Conservation (phyloP, 495 filamentous ascomycete genomes). For the Daldinia concentrica region DNA sequence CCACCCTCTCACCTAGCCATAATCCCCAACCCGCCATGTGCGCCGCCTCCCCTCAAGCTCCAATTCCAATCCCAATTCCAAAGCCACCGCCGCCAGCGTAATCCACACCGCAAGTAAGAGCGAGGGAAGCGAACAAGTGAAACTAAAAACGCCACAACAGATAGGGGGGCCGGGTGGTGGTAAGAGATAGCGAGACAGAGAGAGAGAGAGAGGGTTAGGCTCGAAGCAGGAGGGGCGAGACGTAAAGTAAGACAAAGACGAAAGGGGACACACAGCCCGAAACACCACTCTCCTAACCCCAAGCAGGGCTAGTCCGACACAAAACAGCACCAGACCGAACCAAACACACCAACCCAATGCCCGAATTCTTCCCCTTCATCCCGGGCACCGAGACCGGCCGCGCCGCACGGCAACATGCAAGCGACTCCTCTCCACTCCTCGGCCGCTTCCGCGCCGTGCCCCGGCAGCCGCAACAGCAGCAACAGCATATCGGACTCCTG, state of each 20-base stretch:
- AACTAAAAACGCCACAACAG: constrained; percentile 1
- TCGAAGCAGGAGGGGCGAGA: neutral
- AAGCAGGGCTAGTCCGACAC: neutral
- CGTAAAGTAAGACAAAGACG: neutral
- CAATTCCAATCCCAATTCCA: neutral
- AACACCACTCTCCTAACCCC: neutral
- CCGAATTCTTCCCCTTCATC: constrained; percentile 70
- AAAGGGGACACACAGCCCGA: neutral
- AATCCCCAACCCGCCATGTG: constrained; percentile 28
- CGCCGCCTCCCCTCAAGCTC: constrained; percentile 10
- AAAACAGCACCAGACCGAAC: neutral
- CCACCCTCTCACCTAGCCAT: neutral
- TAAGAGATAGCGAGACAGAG: neutral
- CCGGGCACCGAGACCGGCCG: constrained; percentile 63
- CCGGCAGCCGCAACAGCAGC: constrained; percentile 16
- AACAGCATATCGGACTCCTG: constrained; percentile 45
- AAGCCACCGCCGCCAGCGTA: neutral
- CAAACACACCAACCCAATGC: constrained; percentile 50
- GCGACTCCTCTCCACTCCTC: constrained; percentile 61
- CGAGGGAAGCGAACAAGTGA: neutral
- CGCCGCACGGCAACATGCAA: constrained; percentile 51
- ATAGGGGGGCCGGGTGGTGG: neutral
- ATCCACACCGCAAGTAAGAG: constrained; percentile 16
- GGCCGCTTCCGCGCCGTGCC: constrained; percentile 69
- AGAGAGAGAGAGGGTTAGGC: neutral